Conservation (phyloP, 2,329 filamentous ascomycete genomes). For the Colletotrichum sp. region DNA sequence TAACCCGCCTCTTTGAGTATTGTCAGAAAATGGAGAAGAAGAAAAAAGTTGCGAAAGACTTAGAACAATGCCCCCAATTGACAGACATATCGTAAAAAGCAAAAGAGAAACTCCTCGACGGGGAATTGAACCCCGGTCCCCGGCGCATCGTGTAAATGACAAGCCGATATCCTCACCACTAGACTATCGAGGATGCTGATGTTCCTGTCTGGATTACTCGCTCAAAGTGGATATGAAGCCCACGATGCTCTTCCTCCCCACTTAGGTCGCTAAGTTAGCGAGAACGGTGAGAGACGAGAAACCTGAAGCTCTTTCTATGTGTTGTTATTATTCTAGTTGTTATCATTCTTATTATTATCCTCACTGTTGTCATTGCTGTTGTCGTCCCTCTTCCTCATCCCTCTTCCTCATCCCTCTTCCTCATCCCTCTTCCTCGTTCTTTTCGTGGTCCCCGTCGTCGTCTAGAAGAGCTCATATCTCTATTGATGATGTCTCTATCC, state of each 20-base stretch:
- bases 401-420: too few relatives aligned
- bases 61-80: neutral
- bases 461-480: too few relatives aligned
- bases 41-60: neutral
- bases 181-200: neutral
- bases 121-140: neutral
- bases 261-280: neutral
- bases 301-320: neutral
- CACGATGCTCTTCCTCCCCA: neutral
- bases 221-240: neutral
- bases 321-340: neutral
- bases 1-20: neutral
- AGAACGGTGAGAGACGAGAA: neutral
- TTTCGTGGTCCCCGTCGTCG: too few relatives aligned
- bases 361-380: too few relatives aligned
- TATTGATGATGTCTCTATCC: too few relatives aligned
- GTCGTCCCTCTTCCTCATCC: too few relatives aligned
- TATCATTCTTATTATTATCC: too few relatives aligned
- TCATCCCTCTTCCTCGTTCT: too few relatives aligned
- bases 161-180: neutral
- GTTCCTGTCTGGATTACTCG: rapidly evolving
- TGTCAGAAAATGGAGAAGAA: neutral
- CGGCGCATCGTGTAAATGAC: neutral
- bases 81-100: neutral
- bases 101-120: neutral